Base-by-base conservation (phyloP, 1,284 basidiomycete genomes). In the Malassezia sp. region DNA sequence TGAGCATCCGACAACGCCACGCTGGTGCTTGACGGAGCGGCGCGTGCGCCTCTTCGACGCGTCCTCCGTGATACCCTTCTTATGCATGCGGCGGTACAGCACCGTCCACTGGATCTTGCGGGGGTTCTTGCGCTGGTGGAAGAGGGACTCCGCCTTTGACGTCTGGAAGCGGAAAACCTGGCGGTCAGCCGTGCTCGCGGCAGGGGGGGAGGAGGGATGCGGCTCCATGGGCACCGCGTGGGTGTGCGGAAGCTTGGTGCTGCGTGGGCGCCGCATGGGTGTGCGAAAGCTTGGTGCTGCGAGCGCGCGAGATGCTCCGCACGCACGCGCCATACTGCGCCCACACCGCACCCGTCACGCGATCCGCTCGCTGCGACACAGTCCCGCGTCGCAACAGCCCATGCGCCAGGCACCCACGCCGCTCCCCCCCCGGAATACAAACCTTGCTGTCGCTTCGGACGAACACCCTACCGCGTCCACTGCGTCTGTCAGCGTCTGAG, bases 41-140 rank as follows among this genome's bases (percentile, higher is more conserved):
- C 90, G 85, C 50, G 85, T 86, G 65, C 90, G 85, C 79, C 93
- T 95, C 88, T 96, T 97, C 71, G 89, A 86, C 45, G 90, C 83
- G 54, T 97, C 91, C 77, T 97, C 91, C 44, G 89, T 89, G 73
- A 97, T 81, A 74, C 90, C 91, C 84, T 97, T 97, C 82, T 93
- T 95, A 82, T 97, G 93, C 83, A 95, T 89, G 68, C 88, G 84
- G 66, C 91, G 85, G 82, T 86, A 97, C 52, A 89, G 82, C 71
- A 81, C 78, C 52, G 91, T 97, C 93, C 91, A 97, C 60, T 91
- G 85, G 75, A 97, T 89, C 82, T 97, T 96, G 73, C 91, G 86
- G 46, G 93, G 91, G 80, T 97, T 97, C 79, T 97, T 97, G 77
- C 91, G 86, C 76, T 97, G 93, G 55, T 88, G 78, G 84, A 97